Conservation (phyloP, 495 filamentous ascomycete species). For the Podospora pseudocomata region DNA sequence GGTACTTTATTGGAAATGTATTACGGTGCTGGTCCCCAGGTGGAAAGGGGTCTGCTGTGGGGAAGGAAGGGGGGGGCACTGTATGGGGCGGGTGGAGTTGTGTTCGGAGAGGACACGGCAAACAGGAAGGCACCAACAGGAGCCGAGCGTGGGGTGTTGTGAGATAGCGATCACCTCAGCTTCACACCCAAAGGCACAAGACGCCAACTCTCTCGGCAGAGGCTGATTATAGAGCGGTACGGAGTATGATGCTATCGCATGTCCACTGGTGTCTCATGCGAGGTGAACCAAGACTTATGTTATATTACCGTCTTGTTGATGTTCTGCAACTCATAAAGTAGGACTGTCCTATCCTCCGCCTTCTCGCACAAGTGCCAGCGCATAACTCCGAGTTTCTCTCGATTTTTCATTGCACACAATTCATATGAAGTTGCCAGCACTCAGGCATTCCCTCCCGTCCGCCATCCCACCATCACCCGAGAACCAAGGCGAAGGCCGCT, state of each 20-base stretch:
- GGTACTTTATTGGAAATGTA: constrained; percentile 9
- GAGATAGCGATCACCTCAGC: constrained; percentile 10
- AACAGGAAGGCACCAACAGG: neutral
- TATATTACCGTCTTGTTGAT: neutral
- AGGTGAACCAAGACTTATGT: neutral
- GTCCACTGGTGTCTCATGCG: neutral
- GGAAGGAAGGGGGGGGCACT: neutral
- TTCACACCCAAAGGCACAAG: constrained; percentile 6
- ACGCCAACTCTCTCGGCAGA: neutral
- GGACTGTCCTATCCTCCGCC: neutral
- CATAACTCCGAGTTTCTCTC: neutral
- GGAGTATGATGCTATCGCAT: neutral
- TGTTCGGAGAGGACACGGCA: constrained; percentile 1
- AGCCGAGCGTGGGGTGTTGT: constrained; percentile 11
- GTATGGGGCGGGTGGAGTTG: constrained; percentile 1
- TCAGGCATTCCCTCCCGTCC: neutral
- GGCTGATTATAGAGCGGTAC: neutral
- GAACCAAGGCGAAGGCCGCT: too few relatives aligned
- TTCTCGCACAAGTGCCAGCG: neutral
- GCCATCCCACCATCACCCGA: neutral
- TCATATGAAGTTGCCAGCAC: too few relatives aligned
- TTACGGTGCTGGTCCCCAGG: neutral
- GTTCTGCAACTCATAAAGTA: neutral
- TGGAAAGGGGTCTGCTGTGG: neutral
- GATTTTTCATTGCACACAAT: neutral